Base-by-base conservation (phyloP, 2,329 filamentous ascomycete species). In the Colletotrichum somersetense region DNA sequence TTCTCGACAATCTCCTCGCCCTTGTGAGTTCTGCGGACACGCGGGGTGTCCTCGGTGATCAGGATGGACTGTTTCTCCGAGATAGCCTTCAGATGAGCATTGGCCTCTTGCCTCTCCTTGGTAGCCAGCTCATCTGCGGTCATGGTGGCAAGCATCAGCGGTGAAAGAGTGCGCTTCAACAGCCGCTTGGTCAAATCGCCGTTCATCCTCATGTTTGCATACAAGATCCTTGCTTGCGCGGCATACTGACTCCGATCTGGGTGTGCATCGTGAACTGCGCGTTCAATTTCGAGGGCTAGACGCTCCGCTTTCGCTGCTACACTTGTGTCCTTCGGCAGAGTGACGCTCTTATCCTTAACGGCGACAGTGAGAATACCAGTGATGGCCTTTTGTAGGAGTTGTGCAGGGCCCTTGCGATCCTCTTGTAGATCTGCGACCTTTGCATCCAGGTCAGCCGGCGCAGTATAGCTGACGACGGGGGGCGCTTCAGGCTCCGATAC, bases 131-230 rank as follows among this genome's bases (percentile, higher is more conserved):
- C 94, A 78, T 96, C 93, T 1, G 93, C 90, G 18, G 90, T 91
- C 96, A 99, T 98, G 64, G 89, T 89, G n/a, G 94, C 93, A 57
- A 99, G 86, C 68, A 90, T 89, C n/a, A 91, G 85, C 0, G 96
- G 90, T 8, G 91, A 89, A 46, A 98, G 85, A 42, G 87, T 89
- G 64, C 90, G 89, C 73, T 89, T 89, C n/a, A 98, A 85, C 65
- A 99, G 85, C 52, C 92, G 90, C 77, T 91, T 89, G 64, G 93
- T 89, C 56, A 99, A 86, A 76, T 94, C 91, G 66, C 91, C 83
- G 80, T 99, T 99, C 79, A 91, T 92, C 87, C 97, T 97, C 73
- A 98, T 86, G 82, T 98, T 98, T 82, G 93, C 93, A 61, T 91
- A 85, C 75, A 99, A 89, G 56, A 92, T 90, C 74, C 94, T 91